Conservation (phyloP, 2,329 filamentous ascomycete species). For the Colletotrichum sp. region DNA sequence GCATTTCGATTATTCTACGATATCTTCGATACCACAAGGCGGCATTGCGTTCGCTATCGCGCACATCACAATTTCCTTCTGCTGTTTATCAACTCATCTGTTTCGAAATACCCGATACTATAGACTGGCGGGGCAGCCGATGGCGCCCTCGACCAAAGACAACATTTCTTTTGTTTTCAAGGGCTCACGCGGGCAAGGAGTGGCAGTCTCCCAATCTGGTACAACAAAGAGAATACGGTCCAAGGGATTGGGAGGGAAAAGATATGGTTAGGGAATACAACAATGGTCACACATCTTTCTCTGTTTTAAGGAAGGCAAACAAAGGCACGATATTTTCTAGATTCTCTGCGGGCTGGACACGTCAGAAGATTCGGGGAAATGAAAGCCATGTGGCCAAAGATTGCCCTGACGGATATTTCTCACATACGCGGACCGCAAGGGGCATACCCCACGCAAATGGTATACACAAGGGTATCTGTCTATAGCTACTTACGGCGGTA, state of each 20-base stretch:
- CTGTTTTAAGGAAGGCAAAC: neutral
- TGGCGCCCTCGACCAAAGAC: slow-evolving; percentile 11
- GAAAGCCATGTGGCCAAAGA: slow-evolving; percentile 12
- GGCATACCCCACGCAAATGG: slow-evolving; percentile 1
- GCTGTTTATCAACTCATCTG: slow-evolving; percentile 12
- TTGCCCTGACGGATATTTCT: slow-evolving; percentile 16
- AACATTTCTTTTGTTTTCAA: slow-evolving; percentile 18
- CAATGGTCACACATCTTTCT: neutral
- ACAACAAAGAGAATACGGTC: slow-evolving; percentile 3
- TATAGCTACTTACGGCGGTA: slow-evolving; percentile 1
- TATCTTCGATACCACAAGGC: slow-evolving; percentile 24
- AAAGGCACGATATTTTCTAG: slow-evolving; percentile 15
- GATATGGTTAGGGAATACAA: neutral
- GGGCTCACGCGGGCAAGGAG: slow-evolving; percentile 18
- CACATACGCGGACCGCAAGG: slow-evolving; percentile 1
- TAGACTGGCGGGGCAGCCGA: slow-evolving; percentile 19
- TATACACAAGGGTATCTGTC: slow-evolving; percentile 15
- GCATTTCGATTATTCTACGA: slow-evolving; percentile 21
- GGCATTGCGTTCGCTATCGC: slow-evolving; percentile 12
- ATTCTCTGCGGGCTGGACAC: slow-evolving; percentile 22
- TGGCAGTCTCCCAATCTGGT: slow-evolving; percentile 18
- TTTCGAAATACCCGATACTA: slow-evolving; percentile 24
- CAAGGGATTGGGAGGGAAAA: slow-evolving; percentile 12
- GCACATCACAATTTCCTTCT: slow-evolving; percentile 12
- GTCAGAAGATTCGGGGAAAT: slow-evolving; percentile 16